Conservation (phyloP, 495 filamentous ascomycete species). For the Hypoxylon rickii region DNA sequence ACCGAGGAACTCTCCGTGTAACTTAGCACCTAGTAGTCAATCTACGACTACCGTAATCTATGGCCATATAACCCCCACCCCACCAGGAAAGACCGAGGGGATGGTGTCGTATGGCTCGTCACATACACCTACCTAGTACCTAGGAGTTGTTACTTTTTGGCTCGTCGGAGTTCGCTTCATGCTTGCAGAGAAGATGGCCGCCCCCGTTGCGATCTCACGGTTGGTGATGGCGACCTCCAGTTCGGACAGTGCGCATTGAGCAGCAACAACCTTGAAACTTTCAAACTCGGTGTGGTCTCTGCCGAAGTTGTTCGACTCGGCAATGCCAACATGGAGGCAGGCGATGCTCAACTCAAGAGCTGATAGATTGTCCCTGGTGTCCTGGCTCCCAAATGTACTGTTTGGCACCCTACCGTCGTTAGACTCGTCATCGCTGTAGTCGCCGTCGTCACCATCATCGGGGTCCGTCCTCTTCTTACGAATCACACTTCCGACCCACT, state of each 20-base stretch:
- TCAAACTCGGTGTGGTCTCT: constrained; percentile 25
- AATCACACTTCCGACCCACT: constrained; percentile 53
- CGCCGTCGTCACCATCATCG: constrained; percentile 40
- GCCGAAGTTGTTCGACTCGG: constrained; percentile 2
- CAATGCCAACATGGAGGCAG: constrained; percentile 37
- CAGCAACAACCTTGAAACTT: constrained; percentile 50
- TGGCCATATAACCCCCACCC: no score
- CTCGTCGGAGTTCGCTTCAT: no score
- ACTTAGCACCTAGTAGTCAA: no score
- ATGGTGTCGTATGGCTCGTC: no score
- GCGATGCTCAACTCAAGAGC: constrained; percentile 48
- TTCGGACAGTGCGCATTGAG: constrained; percentile 44
- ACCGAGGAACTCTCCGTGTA: no score
- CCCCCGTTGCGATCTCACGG: constrained; percentile 14
- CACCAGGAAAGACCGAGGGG: no score
- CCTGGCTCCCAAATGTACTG: neutral
- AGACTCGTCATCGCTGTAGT: constrained; percentile 3
- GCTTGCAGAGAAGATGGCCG: constrained; percentile 6
- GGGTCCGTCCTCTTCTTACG: constrained; percentile 40
- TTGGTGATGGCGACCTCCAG: constrained; percentile 28
- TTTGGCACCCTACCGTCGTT: neutral
- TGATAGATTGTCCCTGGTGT: neutral
- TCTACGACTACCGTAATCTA: no score
- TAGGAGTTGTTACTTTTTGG: no score
- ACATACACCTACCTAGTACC: no score